These are phyloP conservation scores for Sistotremastrum suecicum DNA, from an alignment of 768 basidiomycete genomes.

Conservation along the genomic window DNA sequence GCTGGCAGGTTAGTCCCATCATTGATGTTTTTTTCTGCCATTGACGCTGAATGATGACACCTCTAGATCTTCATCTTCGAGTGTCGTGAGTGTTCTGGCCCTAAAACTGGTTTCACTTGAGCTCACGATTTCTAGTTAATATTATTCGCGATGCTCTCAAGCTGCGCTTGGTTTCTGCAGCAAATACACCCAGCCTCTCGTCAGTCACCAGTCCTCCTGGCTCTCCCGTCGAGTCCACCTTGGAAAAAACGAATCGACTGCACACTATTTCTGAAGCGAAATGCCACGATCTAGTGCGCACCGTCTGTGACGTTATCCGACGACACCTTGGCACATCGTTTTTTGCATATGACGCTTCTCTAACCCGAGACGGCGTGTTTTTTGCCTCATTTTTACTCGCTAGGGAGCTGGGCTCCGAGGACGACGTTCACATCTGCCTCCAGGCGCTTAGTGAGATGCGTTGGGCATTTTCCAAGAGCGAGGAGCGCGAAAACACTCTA, in stretches of 20 bases:
- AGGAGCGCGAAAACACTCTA: constrained; percentile 55
- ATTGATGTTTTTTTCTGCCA: not conserved
- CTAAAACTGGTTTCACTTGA: constrained; percentile 1
- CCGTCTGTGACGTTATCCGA: constrained; percentile 34
- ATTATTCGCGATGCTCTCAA: constrained; percentile 76
- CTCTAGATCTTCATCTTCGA: constrained; percentile 79
- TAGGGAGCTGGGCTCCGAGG: constrained; percentile 32
- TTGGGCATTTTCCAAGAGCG: constrained; percentile 67
- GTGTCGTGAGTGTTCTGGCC: constrained; percentile 42
- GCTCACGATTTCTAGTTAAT: constrained; percentile 38
- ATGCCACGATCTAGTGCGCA: constrained; percentile 29
- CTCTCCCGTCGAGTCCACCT: constrained; percentile 11
- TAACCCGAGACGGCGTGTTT: constrained; percentile 83
- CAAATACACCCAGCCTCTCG: constrained; percentile 9
- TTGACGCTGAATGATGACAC: not conserved
- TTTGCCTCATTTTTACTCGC: constrained; percentile 72
- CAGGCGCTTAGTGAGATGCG: constrained; percentile 68
- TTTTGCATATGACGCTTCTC: constrained; percentile 75
- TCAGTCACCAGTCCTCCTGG: constrained; percentile 7
- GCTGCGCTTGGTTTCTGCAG: constrained; percentile 29
- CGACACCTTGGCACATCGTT: constrained; percentile 40
- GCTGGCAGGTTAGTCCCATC: constrained; percentile 62
- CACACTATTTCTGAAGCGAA: constrained; percentile 29
- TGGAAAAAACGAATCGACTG: constrained; percentile 21
- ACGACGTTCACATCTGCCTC: constrained; percentile 45